Percentiles rank a stretch among this genome's conserved stretches.
Conservation (phyloP, 257 asterid species). For the Coffea canephora region DNA sequence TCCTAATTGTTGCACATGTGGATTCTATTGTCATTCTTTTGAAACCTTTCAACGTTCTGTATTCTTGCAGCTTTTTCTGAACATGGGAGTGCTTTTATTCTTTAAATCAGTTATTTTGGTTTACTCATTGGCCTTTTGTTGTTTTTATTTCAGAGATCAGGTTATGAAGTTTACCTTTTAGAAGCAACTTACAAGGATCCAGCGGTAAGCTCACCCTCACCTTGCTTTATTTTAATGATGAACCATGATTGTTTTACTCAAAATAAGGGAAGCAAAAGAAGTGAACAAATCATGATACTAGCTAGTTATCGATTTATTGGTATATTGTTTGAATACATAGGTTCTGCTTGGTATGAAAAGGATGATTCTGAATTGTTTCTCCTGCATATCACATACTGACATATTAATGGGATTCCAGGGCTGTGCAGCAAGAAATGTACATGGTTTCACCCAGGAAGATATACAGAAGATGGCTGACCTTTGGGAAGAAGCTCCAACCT, state of each 20-base stretch:
- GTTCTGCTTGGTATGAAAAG: neutral
- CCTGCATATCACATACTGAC: constrained; percentile 6
- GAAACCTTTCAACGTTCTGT: neutral
- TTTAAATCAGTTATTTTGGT: constrained; percentile 12
- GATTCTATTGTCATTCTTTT: no score
- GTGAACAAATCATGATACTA: neutral
- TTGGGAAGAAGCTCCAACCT: constrained; percentile 92
- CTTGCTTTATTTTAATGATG: constrained; percentile 6
- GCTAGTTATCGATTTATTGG: neutral
- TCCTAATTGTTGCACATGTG: neutral
- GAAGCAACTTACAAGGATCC: constrained; percentile 98
- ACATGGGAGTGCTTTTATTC: neutral
- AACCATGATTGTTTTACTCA: neutral
- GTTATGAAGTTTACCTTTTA: constrained; percentile 90
- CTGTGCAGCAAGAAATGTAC: constrained; percentile 98
- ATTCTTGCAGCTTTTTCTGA: constrained; percentile 17
- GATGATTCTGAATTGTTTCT: constrained; percentile 2
- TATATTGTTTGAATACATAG: neutral
- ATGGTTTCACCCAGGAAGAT: constrained; percentile 70
- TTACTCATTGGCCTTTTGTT: constrained; percentile 23
- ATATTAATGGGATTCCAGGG: constrained; percentile 54
- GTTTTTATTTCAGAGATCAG: constrained; percentile 78
- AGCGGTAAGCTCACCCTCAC: constrained; percentile 51
- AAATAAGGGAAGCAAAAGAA: neutral
- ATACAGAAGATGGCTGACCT: constrained; percentile 73